Evolutionary conservation across 2,329 filamentous ascomycete genomes (phyloP), one percentile per base, ranked within the genome.

Genomic region (Colletotrichum filicis): DNA sequence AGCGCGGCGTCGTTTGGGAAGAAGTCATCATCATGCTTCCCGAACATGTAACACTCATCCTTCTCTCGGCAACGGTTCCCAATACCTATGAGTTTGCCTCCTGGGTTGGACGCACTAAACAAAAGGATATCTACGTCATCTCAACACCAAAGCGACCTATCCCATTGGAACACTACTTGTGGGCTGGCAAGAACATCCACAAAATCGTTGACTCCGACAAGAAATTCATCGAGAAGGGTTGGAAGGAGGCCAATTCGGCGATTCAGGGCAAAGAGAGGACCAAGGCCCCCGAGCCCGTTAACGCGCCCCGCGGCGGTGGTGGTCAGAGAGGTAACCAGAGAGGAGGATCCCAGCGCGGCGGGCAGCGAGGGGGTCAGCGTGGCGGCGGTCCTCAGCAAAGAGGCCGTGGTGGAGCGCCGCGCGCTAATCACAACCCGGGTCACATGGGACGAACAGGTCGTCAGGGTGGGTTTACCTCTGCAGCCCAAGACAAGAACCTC

Each of bases 11-110:
- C 6, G 97, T 99, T 0, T 99, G 97, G 97, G 97, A 99, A 83
- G 97, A 99, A 83, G 97, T 99, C 78, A 99, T 99, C 79, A 99
- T 99, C 79, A 98, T 99, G 97, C 88, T 99, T 68, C 97, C 97
- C 0, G 95, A 98, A 80, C 97, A 99, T 83, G 95, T 99, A 52
- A 97, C 97, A 2, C 88, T 99, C 26, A 99, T 99, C 76, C 86
- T 98, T 2, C 89, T 99, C 3, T 99, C 97, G 5, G 97, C 97
- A 0, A 99, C 97, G 1, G 97, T 99, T 0, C 97, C 97, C 1
- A 99, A 99, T 80, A 98, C 97, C 0, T 91, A 98, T 75, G 97
- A 99, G 80, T 99, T 99, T 78, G 97, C 97, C 1, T 98, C 95
- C 0, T 99, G 97, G 97, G 96, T 99, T 28, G 97, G 97, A 12